phyloP scores from a whole-genome alignment of 148 eudicot species.

The Nyssa sinensis region DNA sequence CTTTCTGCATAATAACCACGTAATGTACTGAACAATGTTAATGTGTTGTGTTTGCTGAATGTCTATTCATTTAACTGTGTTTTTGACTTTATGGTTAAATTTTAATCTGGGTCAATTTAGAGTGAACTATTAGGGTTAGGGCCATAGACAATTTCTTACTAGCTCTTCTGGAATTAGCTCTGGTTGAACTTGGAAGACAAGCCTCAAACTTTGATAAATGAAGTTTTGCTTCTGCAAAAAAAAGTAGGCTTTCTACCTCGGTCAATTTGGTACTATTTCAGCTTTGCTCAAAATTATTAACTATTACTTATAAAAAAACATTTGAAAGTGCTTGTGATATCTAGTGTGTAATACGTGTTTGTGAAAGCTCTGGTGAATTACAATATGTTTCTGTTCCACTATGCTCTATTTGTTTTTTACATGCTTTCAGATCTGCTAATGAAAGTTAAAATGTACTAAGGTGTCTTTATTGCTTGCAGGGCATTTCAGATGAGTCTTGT shows the following conservation, averaged over 20 bases:
- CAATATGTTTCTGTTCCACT: no score
- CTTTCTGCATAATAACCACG: no score
- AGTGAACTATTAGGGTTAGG: not conserved
- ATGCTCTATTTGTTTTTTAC: no score
- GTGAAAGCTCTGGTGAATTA: no score
- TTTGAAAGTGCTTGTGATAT: no score
- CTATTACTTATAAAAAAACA: no score
- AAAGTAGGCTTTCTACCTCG: not conserved
- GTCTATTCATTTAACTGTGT: no score
- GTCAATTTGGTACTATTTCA: not conserved
- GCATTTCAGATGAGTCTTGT: conserved; percentile 69
- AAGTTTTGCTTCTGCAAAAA: not conserved
- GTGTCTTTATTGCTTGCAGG: not conserved
- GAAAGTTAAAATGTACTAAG: not conserved
- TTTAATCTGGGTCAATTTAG: no score
- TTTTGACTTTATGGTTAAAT: no score
- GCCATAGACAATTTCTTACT: not conserved
- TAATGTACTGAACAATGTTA: no score
- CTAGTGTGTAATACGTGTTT: not conserved
- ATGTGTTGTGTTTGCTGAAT: no score
- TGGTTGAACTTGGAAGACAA: not conserved
- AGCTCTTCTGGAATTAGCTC: not conserved
- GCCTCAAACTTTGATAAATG: no score
- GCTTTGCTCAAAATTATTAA: not conserved
- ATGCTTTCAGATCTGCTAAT: not conserved